Conservation (phyloP, 345 rosid genomes). For the Litchi chinensis region DNA sequence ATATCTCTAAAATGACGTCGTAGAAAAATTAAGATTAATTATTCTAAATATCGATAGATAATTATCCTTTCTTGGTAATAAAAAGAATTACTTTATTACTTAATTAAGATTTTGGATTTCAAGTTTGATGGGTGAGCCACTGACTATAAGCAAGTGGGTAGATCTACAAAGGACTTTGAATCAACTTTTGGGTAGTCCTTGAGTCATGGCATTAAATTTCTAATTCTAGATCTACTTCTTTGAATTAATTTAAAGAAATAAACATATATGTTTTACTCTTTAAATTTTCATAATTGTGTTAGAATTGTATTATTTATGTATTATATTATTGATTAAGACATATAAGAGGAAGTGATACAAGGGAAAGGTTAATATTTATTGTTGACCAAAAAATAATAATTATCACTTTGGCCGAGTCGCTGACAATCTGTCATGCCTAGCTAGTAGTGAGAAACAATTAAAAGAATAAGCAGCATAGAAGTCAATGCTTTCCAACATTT, state of each 20-base stretch:
- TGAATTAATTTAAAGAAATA: neutral
- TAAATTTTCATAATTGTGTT: neutral
- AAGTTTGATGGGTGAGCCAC: neutral
- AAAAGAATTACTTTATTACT: neutral
- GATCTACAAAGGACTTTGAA: neutral
- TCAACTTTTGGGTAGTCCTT: neutral
- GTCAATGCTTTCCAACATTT: neutral
- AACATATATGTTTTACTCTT: neutral
- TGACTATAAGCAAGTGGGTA: slow-evolving; percentile 1
- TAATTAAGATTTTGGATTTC: neutral
- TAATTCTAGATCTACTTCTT: neutral
- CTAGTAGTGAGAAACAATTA: too few relatives aligned
- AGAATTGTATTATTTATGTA: too few relatives aligned
- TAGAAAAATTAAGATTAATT: too few relatives aligned
- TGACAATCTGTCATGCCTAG: slow-evolving; percentile 8
- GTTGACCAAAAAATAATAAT: neutral
- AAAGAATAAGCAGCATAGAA: neutral
- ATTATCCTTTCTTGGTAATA: too few relatives aligned
- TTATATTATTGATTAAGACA: neutral
- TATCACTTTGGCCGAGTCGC: neutral
- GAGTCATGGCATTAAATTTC: neutral
- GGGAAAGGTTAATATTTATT: neutral
- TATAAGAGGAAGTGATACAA: neutral
- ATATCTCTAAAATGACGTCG: too few relatives aligned
- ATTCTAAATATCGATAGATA: neutral